Percentiles rank a stretch among this genome's conserved stretches.
Evolutionary conservation across 306 rosid species (phyloP).

Genomic region (Cucumis sativus): Cucumber_9930_V3 NC_026660.2:4710501-4711000

Average conservation of each 20-base stretch:
- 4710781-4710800: not conserved
- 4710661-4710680: slow-evolving; percentile 91
- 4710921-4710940: not conserved
- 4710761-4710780: not conserved
- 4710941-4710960: slow-evolving; percentile 48
- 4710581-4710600: not conserved
- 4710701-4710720: not conserved
- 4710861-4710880: not conserved
- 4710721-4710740: not conserved
- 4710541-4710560: not conserved
- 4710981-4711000: slow-evolving; percentile 65
- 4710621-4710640: slow-evolving; percentile 90
- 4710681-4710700: slow-evolving; percentile 40
- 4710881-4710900: not conserved
- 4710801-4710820: not conserved
- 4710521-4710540: not conserved
- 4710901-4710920: not conserved
- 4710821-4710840: not conserved
- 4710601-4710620: slow-evolving; percentile 70
- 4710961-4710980: slow-evolving; percentile 80
- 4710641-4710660: slow-evolving; percentile 86
- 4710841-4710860: not conserved
- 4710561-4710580: slow-evolving; percentile 7
- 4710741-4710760: not conserved
- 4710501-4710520: not conserved